Evolutionary conservation across 495 filamentous ascomycete genomes (phyloP), one percentile per base, ranked within the genome.

Genomic region (Penicillium manginii): DNA sequence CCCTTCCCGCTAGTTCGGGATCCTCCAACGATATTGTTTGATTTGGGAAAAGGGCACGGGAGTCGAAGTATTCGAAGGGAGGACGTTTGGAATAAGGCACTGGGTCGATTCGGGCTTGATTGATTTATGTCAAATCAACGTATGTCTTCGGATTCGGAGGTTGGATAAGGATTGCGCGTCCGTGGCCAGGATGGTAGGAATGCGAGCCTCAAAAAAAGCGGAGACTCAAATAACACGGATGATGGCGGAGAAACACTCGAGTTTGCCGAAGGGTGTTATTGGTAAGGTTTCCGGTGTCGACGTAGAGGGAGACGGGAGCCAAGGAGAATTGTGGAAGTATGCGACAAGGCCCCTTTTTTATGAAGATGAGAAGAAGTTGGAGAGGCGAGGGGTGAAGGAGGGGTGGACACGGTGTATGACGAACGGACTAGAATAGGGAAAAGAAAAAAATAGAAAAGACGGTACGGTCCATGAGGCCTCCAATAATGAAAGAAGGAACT

Each of bases 391-490:
- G 59, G 63, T 54, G 59, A 65, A 62, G 54, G 61, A 61, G 61
- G 60, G 64, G 63, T 63, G 59, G 50, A 35, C 10, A 37, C 26
- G 59, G 52, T 43, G 50, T 59, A 67, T 65, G 65, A 65, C 59
- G 63, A 65, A 54, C 17, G 54, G 58, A 51, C 45, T 42, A 60
- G 50, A 55, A 61, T 54, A 54, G 31, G 52, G 59, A 57, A 62
- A 55, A 54, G 47, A 49, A 61, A 59, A 55, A 52, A 64, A 60
- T 26, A 62, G 53, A 52, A 54, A 70, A 49, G 65, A 68, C 35
- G 61, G 64, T 61, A 65, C 66, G 67, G 63, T 59, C 57, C 52
- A 60, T 60, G 50, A 52, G 50, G 57, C 65, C 56, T 65, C 67
- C 65, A 70, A 68, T 70, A 46, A 57, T 43, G 57, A 54, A 55